Evolutionary conservation across 805 yeast species (phyloP).

Genomic region (Grigorovia humatica): DNA sequence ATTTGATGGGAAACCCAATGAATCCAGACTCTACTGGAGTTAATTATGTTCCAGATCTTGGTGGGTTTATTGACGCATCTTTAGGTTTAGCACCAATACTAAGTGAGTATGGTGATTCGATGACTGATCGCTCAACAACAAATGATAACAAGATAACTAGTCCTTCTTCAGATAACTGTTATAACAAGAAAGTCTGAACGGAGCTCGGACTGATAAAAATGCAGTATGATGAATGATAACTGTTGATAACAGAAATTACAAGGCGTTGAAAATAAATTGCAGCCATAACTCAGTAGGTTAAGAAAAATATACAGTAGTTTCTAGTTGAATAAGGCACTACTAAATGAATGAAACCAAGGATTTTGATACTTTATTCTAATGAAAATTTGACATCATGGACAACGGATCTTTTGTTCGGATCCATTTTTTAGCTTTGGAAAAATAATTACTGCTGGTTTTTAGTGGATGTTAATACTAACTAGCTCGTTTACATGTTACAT

Average conservation of each 20-base stretch:
- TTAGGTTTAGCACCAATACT: constrained; percentile 63
- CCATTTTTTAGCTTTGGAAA: neutral
- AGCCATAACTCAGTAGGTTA: too few relatives aligned
- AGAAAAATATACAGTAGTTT: too few relatives aligned
- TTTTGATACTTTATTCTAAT: too few relatives aligned
- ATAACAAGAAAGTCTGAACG: neutral
- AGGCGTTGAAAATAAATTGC: neutral
- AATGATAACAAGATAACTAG: neutral
- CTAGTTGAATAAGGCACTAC: too few relatives aligned
- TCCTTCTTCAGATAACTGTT: neutral
- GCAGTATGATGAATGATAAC: too few relatives aligned
- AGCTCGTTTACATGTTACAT: too few relatives aligned
- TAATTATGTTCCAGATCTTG: constrained; percentile 27
- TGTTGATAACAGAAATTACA: neutral
- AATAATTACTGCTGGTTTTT: neutral
- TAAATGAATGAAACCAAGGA: too few relatives aligned
- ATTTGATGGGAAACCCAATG: neutral
- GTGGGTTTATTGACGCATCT: constrained; percentile 76
- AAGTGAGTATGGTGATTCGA: neutral
- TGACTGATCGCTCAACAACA: neutral
- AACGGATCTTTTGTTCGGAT: neutral
- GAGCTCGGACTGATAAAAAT: too few relatives aligned
- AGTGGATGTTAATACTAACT: neutral
- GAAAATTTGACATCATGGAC: too few relatives aligned
- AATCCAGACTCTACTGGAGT: neutral